These are phyloP conservation scores for Piloderma croceum DNA, from an alignment of 768 basidiomycete species.

Conservation along the genomic window DNA sequence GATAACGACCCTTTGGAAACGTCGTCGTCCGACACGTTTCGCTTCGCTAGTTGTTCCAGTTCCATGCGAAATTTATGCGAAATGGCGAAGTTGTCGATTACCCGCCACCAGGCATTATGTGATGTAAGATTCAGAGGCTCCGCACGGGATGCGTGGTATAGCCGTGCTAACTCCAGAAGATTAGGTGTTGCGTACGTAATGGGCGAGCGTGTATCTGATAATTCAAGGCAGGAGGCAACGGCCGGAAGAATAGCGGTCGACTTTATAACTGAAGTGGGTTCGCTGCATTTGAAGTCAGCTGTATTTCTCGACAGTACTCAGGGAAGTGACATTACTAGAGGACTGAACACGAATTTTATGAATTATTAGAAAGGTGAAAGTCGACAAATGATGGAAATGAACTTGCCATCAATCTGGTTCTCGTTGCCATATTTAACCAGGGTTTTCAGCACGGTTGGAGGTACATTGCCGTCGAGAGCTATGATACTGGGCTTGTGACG, in stretches of 20 bases:
- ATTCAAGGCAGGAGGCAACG: constrained; percentile 35
- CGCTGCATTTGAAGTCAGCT: constrained; percentile 41
- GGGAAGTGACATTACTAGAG: not conserved
- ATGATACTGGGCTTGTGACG: constrained; percentile 51
- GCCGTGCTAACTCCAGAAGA: constrained; percentile 61
- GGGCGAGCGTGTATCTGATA: constrained; percentile 31
- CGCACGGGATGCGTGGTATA: constrained; percentile 47
- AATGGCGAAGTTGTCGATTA: constrained; percentile 60
- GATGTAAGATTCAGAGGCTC: constrained; percentile 46
- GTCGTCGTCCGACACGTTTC: constrained; percentile 35
- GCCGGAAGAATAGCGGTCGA: constrained; percentile 65
- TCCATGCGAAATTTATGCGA: constrained; percentile 61
- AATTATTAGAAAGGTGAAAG: constrained; percentile 6
- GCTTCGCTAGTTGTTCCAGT: constrained; percentile 54
- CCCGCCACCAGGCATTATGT: constrained; percentile 58
- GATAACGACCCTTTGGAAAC: constrained; percentile 41
- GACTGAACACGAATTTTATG: constrained; percentile 70
- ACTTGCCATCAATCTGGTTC: constrained; percentile 50
- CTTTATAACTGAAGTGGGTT: constrained; percentile 91
- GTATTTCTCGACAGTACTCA: not conserved
- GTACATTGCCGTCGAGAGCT: constrained; percentile 74
- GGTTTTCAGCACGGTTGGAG: constrained; percentile 42
- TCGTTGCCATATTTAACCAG: constrained; percentile 49
- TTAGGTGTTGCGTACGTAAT: constrained; percentile 83
- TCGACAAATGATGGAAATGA: not conserved